Evolutionary conservation across 2,329 filamentous ascomycete species (phyloP).

Genomic region (Colletotrichum sp.): DNA sequence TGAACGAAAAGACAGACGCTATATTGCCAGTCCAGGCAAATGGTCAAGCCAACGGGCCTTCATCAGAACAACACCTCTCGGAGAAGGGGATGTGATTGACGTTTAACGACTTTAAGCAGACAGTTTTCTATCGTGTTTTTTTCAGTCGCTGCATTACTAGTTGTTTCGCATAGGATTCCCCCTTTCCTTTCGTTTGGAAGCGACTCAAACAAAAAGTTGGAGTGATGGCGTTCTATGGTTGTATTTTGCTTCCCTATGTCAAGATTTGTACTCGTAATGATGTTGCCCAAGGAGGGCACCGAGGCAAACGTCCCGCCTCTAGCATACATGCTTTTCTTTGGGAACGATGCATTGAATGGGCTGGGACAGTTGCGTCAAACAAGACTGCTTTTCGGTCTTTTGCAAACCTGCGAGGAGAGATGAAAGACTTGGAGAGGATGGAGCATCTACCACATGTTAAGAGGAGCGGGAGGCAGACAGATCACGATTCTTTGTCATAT

Average conservation of each 20-base stretch:
- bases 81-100: conserved; percentile 3
- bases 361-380: not conserved
- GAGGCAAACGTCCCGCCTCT: not conserved
- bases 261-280: not conserved
- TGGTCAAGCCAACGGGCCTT: not conserved
- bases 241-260: not conserved
- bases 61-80: not conserved
- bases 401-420: not conserved
- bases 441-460: not conserved
- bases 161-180: not conserved
- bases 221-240: not conserved
- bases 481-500: not conserved
- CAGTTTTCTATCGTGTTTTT: not conserved
- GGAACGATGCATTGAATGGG: not conserved
- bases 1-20: conserved; percentile 4
- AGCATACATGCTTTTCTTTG: not conserved
- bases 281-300: not conserved
- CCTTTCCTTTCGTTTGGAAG: conserved; percentile 11
- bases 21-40: not conserved
- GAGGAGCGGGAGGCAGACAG: not conserved
- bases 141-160: not conserved
- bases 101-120: not conserved
- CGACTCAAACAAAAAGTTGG: conserved; percentile 14
- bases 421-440: not conserved
- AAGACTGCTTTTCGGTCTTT: not conserved